phyloP scores from a whole-genome alignment of 768 basidiomycete genomes.

The Mycena sanguinolenta region DNA sequence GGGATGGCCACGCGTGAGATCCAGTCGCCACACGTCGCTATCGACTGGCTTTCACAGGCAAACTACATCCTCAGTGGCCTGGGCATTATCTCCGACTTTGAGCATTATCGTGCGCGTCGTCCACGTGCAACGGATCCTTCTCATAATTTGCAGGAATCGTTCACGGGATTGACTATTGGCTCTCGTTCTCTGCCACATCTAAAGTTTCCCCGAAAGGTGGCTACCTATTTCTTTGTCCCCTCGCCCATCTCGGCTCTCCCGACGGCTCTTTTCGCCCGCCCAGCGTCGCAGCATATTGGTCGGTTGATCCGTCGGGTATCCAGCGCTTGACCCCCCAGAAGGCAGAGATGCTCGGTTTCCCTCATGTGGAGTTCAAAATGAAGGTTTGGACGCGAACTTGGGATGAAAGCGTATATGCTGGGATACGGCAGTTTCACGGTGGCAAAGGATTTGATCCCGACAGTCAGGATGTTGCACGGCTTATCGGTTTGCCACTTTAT shows the following conservation, averaged over 20 bases:
- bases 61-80: constrained; percentile 12
- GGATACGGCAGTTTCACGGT: constrained; percentile 9
- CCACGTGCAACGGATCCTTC: neutral
- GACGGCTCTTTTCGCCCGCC: neutral
- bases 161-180: neutral
- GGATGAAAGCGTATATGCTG: constrained; percentile 15
- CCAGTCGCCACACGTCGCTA: constrained; percentile 1
- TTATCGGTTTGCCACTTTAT: constrained; percentile 11
- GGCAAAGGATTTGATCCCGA: constrained; percentile 18
- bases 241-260: neutral
- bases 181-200: neutral
- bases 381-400: constrained; percentile 10
- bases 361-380: neutral
- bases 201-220: neutral
- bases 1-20: constrained; percentile 9
- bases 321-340: neutral
- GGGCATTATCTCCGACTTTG: neutral
- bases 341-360: constrained; percentile 3
- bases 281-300: constrained; percentile 17
- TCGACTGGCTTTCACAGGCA: constrained; percentile 14
- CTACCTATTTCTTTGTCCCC: constrained; percentile 19
- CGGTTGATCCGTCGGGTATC: constrained; percentile 8
- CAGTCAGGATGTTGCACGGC: constrained; percentile 15
- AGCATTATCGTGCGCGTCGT: neutral
- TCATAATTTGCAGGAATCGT: neutral